Conservation (phyloP, 2,329 filamentous ascomycete species). For the Tolypocladium guangdongense region DNA sequence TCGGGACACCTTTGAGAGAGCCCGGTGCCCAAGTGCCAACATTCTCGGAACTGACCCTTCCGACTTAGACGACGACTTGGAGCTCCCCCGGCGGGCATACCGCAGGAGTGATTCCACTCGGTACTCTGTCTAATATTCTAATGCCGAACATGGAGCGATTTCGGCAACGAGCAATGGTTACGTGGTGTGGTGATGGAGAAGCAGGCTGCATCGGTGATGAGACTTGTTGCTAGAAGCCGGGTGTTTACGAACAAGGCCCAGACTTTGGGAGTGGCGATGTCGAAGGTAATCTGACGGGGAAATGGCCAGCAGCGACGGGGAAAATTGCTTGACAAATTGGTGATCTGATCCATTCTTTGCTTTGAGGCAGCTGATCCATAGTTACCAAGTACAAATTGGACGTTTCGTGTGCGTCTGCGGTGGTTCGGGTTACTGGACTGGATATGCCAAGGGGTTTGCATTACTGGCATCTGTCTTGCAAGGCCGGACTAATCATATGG, state of each 20-base stretch:
- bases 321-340: not conserved
- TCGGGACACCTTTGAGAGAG: constrained; percentile 12
- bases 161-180: too few relatives aligned
- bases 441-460: too few relatives aligned
- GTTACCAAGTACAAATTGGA: not conserved
- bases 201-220: not conserved
- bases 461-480: not conserved
- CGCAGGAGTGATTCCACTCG: not conserved
- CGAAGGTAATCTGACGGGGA: not conserved
- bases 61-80: constrained; percentile 5
- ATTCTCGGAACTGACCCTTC: not conserved
- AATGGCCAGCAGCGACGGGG: too few relatives aligned
- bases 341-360: not conserved
- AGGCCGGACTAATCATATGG: too few relatives aligned
- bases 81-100: not conserved
- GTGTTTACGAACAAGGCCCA: too few relatives aligned
- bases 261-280: not conserved
- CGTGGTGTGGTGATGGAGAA: not conserved
- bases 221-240: not conserved
- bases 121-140: not conserved
- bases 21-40: constrained; percentile 3
- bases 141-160: not conserved
- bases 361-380: not conserved
- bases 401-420: rapidly evolving
- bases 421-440: not conserved